phyloP scores from a whole-genome alignment of 768 basidiomycete genomes.

The Coprinopsis sp. region DNA sequence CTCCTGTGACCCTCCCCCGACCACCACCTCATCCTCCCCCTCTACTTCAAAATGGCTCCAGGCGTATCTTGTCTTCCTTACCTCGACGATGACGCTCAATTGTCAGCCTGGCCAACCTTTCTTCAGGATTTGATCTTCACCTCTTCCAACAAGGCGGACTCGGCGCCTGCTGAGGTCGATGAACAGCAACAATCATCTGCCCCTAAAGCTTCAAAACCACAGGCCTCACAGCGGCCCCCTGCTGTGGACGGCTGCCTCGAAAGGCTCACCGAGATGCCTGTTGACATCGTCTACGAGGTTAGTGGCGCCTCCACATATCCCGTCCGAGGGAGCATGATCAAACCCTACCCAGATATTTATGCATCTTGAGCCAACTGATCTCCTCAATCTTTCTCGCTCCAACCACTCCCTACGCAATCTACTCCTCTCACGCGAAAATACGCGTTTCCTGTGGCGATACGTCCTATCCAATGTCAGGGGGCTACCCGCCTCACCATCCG shows the following conservation, averaged over 20 bases:
- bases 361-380: constrained; percentile 39
- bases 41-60: too few species aligned
- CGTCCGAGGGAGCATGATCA: background rate
- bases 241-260: background rate
- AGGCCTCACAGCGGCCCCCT: too few species aligned
- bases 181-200: too few species aligned
- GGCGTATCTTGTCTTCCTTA: too few species aligned
- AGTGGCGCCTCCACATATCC: background rate
- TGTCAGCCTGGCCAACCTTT: too few species aligned
- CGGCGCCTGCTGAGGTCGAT: too few species aligned
- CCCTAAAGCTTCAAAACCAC: too few species aligned
- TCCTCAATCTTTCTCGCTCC: constrained; percentile 41
- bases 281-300: constrained; percentile 26
- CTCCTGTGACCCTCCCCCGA: too few species aligned
- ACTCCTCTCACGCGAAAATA: constrained; percentile 28
- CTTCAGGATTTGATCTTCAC: too few species aligned
- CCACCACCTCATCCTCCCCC: too few species aligned
- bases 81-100: too few species aligned
- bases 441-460: constrained; percentile 34
- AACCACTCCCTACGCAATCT: constrained; percentile 36
- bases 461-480: constrained; percentile 28
- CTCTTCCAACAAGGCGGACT: too few species aligned
- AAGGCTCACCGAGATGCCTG: background rate
- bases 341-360: constrained; percentile 33
- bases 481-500: constrained; percentile 39